phyloP scores from a whole-genome alignment of 352 stramenopile genomes.

The Thraustochytrium striatum region DNA sequence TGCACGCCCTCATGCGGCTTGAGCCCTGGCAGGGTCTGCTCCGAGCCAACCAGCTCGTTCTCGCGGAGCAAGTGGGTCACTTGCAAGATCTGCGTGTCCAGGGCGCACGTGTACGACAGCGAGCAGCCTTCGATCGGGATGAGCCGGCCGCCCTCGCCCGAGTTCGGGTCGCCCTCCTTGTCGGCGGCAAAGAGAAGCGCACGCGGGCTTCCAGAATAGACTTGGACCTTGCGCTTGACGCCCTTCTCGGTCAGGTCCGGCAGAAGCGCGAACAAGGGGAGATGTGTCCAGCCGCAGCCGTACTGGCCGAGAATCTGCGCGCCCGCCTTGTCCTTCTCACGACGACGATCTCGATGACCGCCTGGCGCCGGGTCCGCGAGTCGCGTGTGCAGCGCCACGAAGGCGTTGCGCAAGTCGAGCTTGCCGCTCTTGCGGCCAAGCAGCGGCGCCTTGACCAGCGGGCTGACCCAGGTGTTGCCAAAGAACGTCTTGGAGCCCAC shows the following conservation, averaged over 20 bases:
- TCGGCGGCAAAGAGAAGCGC: not conserved
- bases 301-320: conserved; percentile 69
- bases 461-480: conserved; percentile 80
- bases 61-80: conserved; percentile 68
- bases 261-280: conserved; percentile 73
- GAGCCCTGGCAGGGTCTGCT: not conserved
- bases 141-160: not conserved
- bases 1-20: not conserved
- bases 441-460: not conserved
- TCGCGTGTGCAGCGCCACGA: conserved; percentile 67
- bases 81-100: conserved; percentile 62
- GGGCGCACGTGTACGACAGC: conserved; percentile 65
- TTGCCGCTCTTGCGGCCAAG: conserved; percentile 39
- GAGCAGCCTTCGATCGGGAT: conserved; percentile 59
- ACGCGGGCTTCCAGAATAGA: conserved; percentile 18
- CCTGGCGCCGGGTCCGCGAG: conserved; percentile 79
- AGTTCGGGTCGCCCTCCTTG: not conserved
- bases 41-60: conserved; percentile 75
- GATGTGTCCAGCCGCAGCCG: conserved; percentile 83
- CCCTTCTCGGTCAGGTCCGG: conserved; percentile 40
- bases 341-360: conserved; percentile 84
- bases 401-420: conserved; percentile 50
- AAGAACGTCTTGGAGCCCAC: conserved; percentile 75
- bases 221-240: not conserved
- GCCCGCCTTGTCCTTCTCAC: conserved; percentile 70